phyloP scores from a whole-genome alignment of 192 early-diverging fungal genomes.

The Geosiphon pyriformis region DNA sequence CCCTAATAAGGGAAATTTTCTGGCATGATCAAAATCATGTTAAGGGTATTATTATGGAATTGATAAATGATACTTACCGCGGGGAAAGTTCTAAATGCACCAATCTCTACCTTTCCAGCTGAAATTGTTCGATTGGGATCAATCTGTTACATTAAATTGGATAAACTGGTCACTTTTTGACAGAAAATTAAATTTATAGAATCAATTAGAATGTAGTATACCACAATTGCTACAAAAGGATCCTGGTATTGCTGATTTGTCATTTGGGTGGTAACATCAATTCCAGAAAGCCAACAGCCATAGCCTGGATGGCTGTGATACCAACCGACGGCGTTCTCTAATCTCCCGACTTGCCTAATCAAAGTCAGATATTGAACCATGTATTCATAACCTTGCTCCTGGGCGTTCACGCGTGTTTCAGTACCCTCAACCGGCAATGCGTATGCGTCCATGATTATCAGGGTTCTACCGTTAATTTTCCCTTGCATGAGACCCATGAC shows the following conservation, averaged over 20 bases:
- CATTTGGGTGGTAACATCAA: slow-evolving; percentile 95
- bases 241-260: slow-evolving; percentile 92
- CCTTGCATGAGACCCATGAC: slow-evolving; percentile 99
- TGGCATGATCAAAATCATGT: not conserved
- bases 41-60: not conserved
- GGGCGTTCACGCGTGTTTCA: slow-evolving; percentile 94
- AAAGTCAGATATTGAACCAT: slow-evolving; percentile 91
- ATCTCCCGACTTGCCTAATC: slow-evolving; percentile 77
- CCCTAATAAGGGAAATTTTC: slow-evolving; percentile 39
- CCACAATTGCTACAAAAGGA: slow-evolving; percentile 91
- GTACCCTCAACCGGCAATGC: slow-evolving; percentile 97
- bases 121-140: slow-evolving; percentile 97
- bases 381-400: slow-evolving; percentile 91
- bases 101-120: slow-evolving; percentile 94
- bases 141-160: slow-evolving; percentile 48
- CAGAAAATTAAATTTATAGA: too few relatives aligned
- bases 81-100: slow-evolving; percentile 98
- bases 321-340: slow-evolving; percentile 95
- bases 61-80: slow-evolving; percentile 42
- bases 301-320: slow-evolving; percentile 99
- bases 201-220: slow-evolving; percentile 36
- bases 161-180: too few relatives aligned
- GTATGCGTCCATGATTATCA: slow-evolving; percentile 96
- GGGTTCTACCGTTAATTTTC: slow-evolving; percentile 78
- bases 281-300: slow-evolving; percentile 98